Evolutionary conservation across 352 stramenopile species (phyloP).

Genomic region (Phytophthora vignae): DNA sequence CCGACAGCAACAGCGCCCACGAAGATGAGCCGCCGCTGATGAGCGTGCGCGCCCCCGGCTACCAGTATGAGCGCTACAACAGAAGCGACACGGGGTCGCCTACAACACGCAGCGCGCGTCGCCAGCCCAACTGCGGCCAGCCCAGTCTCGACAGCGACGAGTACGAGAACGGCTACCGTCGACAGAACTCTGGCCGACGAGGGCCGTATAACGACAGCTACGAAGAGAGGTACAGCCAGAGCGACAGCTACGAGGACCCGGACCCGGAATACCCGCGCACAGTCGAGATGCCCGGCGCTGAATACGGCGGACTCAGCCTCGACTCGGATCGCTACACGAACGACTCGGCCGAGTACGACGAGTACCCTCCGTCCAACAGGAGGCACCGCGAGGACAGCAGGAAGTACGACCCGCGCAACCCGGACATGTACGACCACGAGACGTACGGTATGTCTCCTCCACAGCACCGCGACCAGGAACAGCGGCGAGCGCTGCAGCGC

Average conservation of each 20-base stretch:
- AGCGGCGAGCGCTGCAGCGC: conserved; percentile 34
- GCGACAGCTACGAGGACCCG: conserved; percentile 35
- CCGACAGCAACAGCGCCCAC: conserved; percentile 41
- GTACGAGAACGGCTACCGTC: conserved; percentile 18
- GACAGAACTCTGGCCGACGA: conserved; percentile 23
- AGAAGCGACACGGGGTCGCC: conserved; percentile 25
- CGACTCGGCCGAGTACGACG: conserved; percentile 31
- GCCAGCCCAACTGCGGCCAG: conserved; percentile 5
- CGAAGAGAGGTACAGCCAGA: conserved; percentile 28
- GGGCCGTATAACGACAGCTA: conserved; percentile 29
- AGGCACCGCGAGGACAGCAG: conserved; percentile 26
- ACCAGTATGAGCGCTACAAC: conserved; percentile 39
- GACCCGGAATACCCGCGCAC: conserved; percentile 34
- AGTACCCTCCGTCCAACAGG: conserved; percentile 20
- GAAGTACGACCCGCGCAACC: conserved; percentile 38
- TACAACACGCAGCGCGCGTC: conserved; percentile 12
- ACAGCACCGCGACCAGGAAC: conserved; percentile 29
- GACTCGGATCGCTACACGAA: conserved; percentile 32
- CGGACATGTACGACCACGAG: conserved; percentile 37
- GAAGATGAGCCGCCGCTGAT: conserved; percentile 33
- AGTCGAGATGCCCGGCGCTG: conserved; percentile 28
- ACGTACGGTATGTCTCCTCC: conserved; percentile 28
- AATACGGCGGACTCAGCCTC: conserved; percentile 17
- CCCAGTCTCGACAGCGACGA: conserved; percentile 25
- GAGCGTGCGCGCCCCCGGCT: conserved; percentile 40